Base-by-base conservation (phyloP, 75 land plant genomes). In the Pinus taeda region DNA sequence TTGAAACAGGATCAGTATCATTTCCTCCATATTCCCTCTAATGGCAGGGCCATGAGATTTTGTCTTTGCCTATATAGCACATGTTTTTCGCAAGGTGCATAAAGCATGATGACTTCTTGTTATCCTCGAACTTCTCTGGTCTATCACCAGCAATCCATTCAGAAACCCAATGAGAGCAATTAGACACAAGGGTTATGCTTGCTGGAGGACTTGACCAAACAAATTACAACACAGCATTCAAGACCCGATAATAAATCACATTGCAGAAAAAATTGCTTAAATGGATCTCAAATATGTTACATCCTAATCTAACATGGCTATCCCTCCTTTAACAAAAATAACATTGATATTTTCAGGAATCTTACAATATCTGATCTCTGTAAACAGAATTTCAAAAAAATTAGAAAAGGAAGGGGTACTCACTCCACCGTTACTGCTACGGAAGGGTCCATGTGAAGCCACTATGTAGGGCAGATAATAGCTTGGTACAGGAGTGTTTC, bases 401-500 rank as follows among this genome's bases (percentile, higher is more conserved):
- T 49, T 20, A 20, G 11, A 59, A 42, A 61, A 22, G 3, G 18
- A 58, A 58, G 6, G 63, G 57, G 77, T 65, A 71, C 85, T 69
- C 88, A 93, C 96, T 87, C 89, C 95, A 70, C 78, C 81, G 81
- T 74, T 82, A 63, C 79, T 78, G 57, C 82, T 92, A 24, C 71
- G 82, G 63, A 94, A 71, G 57, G 99, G 99, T n/a, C 99, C 99
- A 82, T 96, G 98, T 65, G 97, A 87, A 24, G 99, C 93, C 18
- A 94, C 95, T 59, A 88, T 81, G 74, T 90, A 96, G 33, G 95
- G 97, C 75, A 87, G 87, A 73, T 92, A 94, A 56, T 96, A 96
- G 72, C 81, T 85, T 57, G 98, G 95, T 20, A 93, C 91, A 17
- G 92, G 79, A 57, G 85, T 73, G 66, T 85, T 89, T 45, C 87